Evolutionary conservation across 176 grass and related monocot genomes (phyloP), one percentile per base, ranked within the genome.

Genomic region (Zea luxurians): DNA sequence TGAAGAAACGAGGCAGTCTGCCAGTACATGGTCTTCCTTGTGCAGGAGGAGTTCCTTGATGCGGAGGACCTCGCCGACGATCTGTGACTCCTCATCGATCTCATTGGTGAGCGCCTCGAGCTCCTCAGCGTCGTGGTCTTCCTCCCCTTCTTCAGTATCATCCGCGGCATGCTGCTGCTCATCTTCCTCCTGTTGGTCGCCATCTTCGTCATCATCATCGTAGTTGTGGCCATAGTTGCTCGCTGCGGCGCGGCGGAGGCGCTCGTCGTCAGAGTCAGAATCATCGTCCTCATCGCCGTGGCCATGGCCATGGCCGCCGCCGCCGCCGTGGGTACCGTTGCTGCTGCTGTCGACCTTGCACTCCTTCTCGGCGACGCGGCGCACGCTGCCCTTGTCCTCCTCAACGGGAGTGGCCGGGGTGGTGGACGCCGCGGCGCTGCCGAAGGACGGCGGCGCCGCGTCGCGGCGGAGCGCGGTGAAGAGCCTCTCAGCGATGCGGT

Each of bases 181-280:
- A 16, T 82, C 53, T 48, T 84, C 54, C 62, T 84, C 17, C 10
- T 72, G 17, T 15, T 80, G 43, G 0, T 87, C 59, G 10, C 9
- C 55, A 1, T 59, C 85, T 0, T 82, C 74, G 0, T 78, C 83
- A 0, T 83, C 63, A 11, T 96, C 89, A 43, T 96, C 93, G 7
- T 92, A 96, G 61, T 52, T 96, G 72, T 87, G 85, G 78, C 85
- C 85, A 13, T 83, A 86, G 82, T 91, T 94, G 82, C 93, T 87
- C 2, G 78, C 89, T 3, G 85, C 89, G 0, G 73, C 89, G n/a
- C 89, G 80, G 45, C 89, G 85, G 65, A 91, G 81, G 7, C 85
- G 84, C 71, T 91, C 85, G 61, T 86, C 83, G 66, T 81, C 87
- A 2, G 85, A 87, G 72, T 91, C 89, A 1, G 79, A 82, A 34